Evolutionary conservation across 108 stramenopile species (phyloP).

Genomic region (Fragilaria crotonensis): DNA sequence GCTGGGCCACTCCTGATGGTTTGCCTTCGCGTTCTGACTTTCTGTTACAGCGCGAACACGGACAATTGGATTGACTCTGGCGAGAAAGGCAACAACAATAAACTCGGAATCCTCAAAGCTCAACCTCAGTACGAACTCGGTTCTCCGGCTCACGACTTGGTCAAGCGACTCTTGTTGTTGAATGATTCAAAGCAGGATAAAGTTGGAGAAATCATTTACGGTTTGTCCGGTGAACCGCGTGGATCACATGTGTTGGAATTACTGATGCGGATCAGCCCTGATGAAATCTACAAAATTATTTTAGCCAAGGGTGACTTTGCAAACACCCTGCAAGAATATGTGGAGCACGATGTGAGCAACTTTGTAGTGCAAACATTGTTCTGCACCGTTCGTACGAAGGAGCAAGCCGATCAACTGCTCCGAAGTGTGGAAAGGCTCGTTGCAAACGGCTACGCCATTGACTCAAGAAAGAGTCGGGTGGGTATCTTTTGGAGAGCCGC

Average conservation of each 20-base stretch:
- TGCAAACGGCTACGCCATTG: conserved; percentile 47
- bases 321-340: conserved; percentile 60
- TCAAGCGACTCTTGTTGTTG: conserved; percentile 66
- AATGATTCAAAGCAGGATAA: conserved; percentile 32
- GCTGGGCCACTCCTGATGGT: conserved; percentile 74
- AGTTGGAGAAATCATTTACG: conserved; percentile 68
- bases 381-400: conserved; percentile 44
- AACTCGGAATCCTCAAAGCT: conserved; percentile 36
- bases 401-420: conserved; percentile 51
- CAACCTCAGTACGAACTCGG: conserved; percentile 52
- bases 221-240: conserved; percentile 72
- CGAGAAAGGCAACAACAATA: conserved; percentile 18
- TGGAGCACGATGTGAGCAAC: conserved; percentile 66
- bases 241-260: conserved; percentile 76
- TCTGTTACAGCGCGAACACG: conserved; percentile 19
- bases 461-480: conserved; percentile 29
- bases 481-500: conserved; percentile 73
- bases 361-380: conserved; percentile 73
- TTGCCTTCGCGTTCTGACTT: conserved; percentile 55
- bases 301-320: conserved; percentile 51
- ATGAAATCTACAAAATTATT: conserved; percentile 47
- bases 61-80: conserved; percentile 2
- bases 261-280: conserved; percentile 48
- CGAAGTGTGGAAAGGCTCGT: conserved; percentile 48
- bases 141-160: conserved; percentile 53